phyloP scores from a whole-genome alignment of 2,329 filamentous ascomycete genomes.

The Trichoderma atrobrunneum region DNA sequence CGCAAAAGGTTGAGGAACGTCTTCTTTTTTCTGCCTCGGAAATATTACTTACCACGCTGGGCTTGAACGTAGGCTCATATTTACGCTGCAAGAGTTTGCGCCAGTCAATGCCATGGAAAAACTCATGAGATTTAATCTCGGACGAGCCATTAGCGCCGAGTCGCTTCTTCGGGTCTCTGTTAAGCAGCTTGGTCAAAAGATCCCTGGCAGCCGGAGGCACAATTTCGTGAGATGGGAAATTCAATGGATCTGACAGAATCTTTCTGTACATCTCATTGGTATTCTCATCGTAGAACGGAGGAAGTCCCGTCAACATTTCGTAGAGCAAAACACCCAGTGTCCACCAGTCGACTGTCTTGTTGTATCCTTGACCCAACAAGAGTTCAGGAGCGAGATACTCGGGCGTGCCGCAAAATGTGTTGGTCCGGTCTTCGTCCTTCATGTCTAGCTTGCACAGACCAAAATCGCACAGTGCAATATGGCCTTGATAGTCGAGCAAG shows the following conservation, averaged over 20 bases:
- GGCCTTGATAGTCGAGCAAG: conserved; percentile 92
- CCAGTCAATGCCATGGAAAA: conserved; percentile 99
- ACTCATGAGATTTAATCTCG: conserved; percentile 97
- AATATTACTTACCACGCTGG: conserved; percentile 74
- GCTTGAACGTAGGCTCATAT: conserved; percentile 97
- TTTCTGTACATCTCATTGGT: conserved; percentile 99
- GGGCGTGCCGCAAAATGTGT: conserved; percentile 97
- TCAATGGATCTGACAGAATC: conserved; percentile 91
- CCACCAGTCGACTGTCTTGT: conserved; percentile 99
- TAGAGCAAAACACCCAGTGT: conserved; percentile 94
- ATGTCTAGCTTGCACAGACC: conserved; percentile 98
- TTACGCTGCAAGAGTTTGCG: conserved; percentile 94
- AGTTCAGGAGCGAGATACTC: conserved; percentile 96
- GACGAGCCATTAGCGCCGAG: conserved; percentile 90
- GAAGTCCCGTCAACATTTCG: conserved; percentile 96
- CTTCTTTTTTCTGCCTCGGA: neutral
- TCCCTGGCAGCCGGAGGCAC: conserved; percentile 93
- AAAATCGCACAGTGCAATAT: conserved; percentile 97
- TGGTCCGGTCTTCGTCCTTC: conserved; percentile 98
- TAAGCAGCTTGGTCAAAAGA: conserved; percentile 82
- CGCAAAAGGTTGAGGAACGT: neutral
- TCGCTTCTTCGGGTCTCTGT: conserved; percentile 85
- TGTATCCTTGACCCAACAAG: conserved; percentile 89
- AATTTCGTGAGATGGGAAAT: conserved; percentile 77
- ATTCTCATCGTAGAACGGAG: conserved; percentile 98